These are phyloP conservation scores for Neoboletus subvelutipes DNA, from an alignment of 768 basidiomycete genomes.

Conservation along the genomic window DNA sequence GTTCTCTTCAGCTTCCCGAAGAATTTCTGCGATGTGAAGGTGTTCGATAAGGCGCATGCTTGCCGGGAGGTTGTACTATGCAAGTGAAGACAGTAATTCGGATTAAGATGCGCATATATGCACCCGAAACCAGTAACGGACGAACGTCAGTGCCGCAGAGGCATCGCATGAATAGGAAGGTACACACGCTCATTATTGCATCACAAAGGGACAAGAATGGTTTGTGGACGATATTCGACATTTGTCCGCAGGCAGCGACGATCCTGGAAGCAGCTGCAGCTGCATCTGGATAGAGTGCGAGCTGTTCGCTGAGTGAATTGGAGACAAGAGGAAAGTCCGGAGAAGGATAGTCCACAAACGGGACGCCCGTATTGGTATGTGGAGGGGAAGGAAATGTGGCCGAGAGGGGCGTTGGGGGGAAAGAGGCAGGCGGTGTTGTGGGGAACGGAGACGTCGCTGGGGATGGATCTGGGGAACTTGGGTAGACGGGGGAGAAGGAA, in stretches of 20 bases:
- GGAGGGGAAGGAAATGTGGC: conserved; percentile 21
- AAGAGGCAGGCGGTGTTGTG: conserved; percentile 26
- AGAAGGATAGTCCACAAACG: conserved; percentile 51
- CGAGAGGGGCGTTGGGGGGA: conserved; percentile 32
- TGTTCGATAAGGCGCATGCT: conserved; percentile 74
- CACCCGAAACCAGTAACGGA: background rate
- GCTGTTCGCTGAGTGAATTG: conserved; percentile 48
- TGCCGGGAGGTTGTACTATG: conserved; percentile 70
- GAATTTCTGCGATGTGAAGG: conserved; percentile 66
- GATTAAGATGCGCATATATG: conserved; percentile 14
- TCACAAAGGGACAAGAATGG: conserved; percentile 76
- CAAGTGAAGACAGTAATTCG: background rate
- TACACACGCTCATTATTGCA: conserved; percentile 64
- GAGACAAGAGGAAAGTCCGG: conserved; percentile 49
- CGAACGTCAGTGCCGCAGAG: background rate
- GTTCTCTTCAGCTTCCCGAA: conserved; percentile 58
- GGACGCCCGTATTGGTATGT: background rate
- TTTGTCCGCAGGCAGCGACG: conserved; percentile 67
- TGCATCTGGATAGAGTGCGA: conserved; percentile 60
- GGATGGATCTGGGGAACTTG: conserved; percentile 34
- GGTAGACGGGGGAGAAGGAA: conserved; percentile 18
- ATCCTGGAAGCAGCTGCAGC: conserved; percentile 60
- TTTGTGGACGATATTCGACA: conserved; percentile 60
- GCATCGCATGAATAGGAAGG: background rate
- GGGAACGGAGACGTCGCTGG: conserved; percentile 26